phyloP scores from a whole-genome alignment of 192 early-diverging fungal genomes.

The Haplosporangium gracile region DNA sequence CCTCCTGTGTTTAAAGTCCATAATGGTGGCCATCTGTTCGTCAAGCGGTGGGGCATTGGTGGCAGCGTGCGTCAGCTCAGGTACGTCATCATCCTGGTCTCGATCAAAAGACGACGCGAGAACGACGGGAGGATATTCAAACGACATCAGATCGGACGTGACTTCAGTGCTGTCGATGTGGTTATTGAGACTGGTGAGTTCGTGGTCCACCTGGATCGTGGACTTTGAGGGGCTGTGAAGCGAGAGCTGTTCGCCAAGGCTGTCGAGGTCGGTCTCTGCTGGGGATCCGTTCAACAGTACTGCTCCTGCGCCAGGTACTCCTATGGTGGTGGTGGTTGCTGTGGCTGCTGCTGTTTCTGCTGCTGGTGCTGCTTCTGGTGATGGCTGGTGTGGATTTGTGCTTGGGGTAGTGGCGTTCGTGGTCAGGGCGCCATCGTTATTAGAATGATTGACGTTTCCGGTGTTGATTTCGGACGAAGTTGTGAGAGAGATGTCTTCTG shows the following conservation, averaged over 20 bases:
- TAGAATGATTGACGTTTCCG: too few relatives aligned
- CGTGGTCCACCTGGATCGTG: background rate
- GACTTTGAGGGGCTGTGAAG: slow-evolving; percentile 46
- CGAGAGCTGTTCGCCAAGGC: slow-evolving; percentile 41
- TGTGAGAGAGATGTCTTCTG: slow-evolving; percentile 10
- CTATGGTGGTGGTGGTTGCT: background rate
- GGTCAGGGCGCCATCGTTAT: background rate
- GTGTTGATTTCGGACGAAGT: background rate
- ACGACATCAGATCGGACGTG: slow-evolving; percentile 1
- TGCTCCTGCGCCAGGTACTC: background rate
- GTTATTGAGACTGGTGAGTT: background rate
- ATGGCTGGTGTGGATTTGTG: background rate
- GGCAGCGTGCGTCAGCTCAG: background rate
- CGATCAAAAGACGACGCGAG: background rate
- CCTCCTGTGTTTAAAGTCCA: background rate
- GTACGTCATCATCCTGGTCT: slow-evolving; percentile 7
- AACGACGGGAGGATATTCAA: background rate
- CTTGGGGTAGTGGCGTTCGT: background rate
- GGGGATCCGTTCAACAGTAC: background rate
- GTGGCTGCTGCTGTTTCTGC: background rate
- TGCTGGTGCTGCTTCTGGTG: background rate
- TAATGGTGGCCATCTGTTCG: slow-evolving; percentile 9
- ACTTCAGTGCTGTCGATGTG: background rate
- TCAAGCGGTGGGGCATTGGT: background rate
- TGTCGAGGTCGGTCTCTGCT: slow-evolving; percentile 31